Base-by-base conservation (phyloP, 768 basidiomycete genomes). In the Mycena haematopus region DNA sequence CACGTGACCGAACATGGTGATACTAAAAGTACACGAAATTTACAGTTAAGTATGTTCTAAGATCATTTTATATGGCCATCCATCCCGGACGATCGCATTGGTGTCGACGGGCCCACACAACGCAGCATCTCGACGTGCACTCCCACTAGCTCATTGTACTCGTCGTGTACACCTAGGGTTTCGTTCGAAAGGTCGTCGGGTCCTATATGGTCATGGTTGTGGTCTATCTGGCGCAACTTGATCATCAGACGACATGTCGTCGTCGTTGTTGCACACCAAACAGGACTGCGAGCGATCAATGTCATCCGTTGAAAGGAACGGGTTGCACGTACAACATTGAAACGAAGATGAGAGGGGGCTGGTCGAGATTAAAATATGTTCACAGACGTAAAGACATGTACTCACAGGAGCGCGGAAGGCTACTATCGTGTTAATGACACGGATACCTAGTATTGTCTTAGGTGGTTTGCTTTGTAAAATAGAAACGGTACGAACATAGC, bases 311-410 rank as follows among this genome's bases (percentile, higher is more conserved):
- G 22, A 46, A 19, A 47, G 29, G 27, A 40, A 36, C 5, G 42
- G 14, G n/a, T 38, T n/a, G 19, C 9, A 67, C 66, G 25, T 58
- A 67, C 66, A 67, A 56, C 66, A 67, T 64, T 19, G 66, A 58
- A n/a, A 67, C 27, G 29, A 67, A 67, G 46, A 57, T 44, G 47
- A 67, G 66, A 17, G 22, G 33, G 1, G 3, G 13, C 54, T 60
- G 38, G n/a, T n/a, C 19, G 17, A 8, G 8, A 45, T 15, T 61
- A 0, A 63, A 40, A 50, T 40, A 25, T 1, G 22, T 25, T n/a
- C 35, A 1, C 29, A 14, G 2, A 46, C n/a, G n/a, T 47, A 22
- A 40, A 53, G 5, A 6, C 25, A 6, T 52, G 2, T n/a, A 52
- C 58, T 54, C 21, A 61, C 65, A n/a, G 59, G 62, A 24, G 54